Evolutionary conservation across 2,329 filamentous ascomycete species (phyloP), one percentile per base, ranked within the genome.

Genomic region (Penicillium sp.): DNA sequence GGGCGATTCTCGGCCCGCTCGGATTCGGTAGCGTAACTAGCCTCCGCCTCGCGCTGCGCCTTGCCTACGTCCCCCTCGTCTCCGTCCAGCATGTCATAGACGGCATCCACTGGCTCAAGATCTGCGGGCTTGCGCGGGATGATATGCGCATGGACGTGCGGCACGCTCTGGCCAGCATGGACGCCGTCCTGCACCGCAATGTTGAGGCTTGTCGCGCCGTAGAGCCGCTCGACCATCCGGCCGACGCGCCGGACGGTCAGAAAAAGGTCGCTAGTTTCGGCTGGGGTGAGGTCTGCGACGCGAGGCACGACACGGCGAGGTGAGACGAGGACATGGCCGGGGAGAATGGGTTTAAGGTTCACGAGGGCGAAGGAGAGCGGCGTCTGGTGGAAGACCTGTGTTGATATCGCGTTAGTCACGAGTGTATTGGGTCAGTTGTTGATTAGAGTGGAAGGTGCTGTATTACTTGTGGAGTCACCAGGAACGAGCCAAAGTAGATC

Each of bases 111-210:
- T 52, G 85, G 82, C 11, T 85, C 82, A 65, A 87, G 71, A 76
- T 89, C 87, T 8, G 79, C 84, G 60, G 79, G 81, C 60, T 81
- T 81, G 38, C 93, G 82, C 22, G 93, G 93, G 57, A 97, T 94
- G 52, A 97, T 85, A 79, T 99, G 95, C 28, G 93, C 90, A 79
- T 99, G 95, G 14, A 97, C 87, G 79, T 99, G 95, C 8, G 92
- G 84, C 48, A 99, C 94, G 59, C 92, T 97, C 84, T 99, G 95
- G 0, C 95, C 95, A 0, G 95, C 92, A 61, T 93, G 92, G 35
- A 83, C 81, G 22, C 95, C 95, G 76, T 99, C 95, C 76, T 99
- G 95, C n/a, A 99, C 85, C 0, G 94, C 93, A 53, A 99, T 88
- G 73, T 97, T 98, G 79, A 98, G 89, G 61, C 91, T 90, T 10